These are phyloP conservation scores for Endothia cerciana DNA, from an alignment of 2,329 filamentous ascomycete species.

Conservation along the genomic window DNA sequence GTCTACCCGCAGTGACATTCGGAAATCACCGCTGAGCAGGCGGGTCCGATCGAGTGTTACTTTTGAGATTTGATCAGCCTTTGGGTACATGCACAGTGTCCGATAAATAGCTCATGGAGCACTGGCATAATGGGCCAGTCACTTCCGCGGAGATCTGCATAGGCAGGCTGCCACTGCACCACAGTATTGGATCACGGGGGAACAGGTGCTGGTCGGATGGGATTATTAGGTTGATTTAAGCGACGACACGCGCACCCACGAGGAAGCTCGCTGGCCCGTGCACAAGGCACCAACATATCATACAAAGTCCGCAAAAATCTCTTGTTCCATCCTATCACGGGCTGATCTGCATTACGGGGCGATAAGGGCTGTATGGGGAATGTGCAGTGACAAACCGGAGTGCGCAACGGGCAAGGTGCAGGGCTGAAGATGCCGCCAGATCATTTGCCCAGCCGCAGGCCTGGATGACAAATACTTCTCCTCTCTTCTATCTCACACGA, in stretches of 20 bases:
- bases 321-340: not conserved
- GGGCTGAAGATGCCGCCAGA: not conserved
- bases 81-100: not conserved
- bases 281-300: not conserved
- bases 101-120: not conserved
- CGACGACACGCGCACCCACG: not conserved
- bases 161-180: not conserved
- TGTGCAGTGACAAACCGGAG: not conserved
- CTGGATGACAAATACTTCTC: not conserved
- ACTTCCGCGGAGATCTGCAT: not conserved
- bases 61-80: not conserved
- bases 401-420: not conserved
- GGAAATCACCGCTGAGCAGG: conserved; percentile 2
- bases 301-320: too few relatives aligned
- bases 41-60: not conserved
- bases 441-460: not conserved
- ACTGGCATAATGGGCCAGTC: not conserved
- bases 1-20: not conserved
- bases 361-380: conserved; percentile 3
- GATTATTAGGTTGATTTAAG: not conserved
- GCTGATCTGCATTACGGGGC: not conserved
- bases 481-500: not conserved
- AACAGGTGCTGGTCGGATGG: not conserved
- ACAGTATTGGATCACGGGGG: not conserved
- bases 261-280: not conserved